phyloP scores from a whole-genome alignment of 169 alveolate genomes.

The Eimeria falciformis region DNA sequence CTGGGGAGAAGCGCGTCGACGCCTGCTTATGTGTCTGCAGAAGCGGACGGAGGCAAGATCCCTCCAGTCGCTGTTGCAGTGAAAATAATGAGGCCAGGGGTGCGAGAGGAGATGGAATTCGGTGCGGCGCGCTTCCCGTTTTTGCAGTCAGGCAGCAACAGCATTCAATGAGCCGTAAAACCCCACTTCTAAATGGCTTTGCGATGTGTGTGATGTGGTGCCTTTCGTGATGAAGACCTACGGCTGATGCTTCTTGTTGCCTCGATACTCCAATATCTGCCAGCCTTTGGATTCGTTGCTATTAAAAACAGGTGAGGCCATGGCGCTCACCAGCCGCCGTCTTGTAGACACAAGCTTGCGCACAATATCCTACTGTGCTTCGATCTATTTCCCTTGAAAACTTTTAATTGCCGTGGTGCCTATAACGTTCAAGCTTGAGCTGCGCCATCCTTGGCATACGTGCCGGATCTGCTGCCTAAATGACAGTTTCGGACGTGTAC shows the following conservation, averaged over 20 bases:
- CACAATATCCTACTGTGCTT: too few species aligned
- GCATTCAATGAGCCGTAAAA: background rate
- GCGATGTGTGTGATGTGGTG: background rate
- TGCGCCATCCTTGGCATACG: too few species aligned
- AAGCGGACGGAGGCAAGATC: conserved; percentile 33
- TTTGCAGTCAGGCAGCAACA: background rate
- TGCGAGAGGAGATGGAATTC: conserved; percentile 71
- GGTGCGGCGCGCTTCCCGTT: conserved; percentile 58
- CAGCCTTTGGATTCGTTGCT: conserved; percentile 60
- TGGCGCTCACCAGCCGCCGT: too few species aligned
- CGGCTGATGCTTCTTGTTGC: conserved; percentile 48
- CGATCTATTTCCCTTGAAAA: too few species aligned
- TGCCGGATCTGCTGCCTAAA: too few species aligned
- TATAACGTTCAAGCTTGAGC: too few species aligned
- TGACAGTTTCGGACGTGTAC: too few species aligned
- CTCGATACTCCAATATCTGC: conserved; percentile 52
- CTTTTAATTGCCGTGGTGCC: too few species aligned
- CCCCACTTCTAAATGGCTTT: background rate
- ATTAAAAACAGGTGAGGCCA: conserved; percentile 54
- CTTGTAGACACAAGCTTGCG: too few species aligned
- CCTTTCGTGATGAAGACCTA: conserved; percentile 58
- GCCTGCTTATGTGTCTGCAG: background rate
- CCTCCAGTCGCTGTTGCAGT: conserved; percentile 73
- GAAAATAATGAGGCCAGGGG: conserved; percentile 71
- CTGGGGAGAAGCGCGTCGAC: conserved; percentile 51